Evolutionary conservation across 352 stramenopile genomes (phyloP).

Genomic region (Achlya hypogyna): DNA sequence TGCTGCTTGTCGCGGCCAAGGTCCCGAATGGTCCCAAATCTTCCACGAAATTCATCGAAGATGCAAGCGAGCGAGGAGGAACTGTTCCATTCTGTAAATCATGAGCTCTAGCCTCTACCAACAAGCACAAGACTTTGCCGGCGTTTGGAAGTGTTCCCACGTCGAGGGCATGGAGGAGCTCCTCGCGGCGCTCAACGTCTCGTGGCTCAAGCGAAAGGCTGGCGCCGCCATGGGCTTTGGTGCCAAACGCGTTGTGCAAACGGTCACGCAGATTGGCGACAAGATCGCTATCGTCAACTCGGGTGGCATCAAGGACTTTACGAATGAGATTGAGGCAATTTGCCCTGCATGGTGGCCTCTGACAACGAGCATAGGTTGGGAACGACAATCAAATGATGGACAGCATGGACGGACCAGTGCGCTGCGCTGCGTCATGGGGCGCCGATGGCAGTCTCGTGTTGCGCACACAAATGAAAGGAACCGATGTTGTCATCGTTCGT

Average conservation of each 20-base stretch:
- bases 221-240: neutral
- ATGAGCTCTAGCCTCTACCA: too few relatives aligned
- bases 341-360: neutral
- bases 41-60: too few relatives aligned
- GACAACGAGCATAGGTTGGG: neutral
- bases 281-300: neutral
- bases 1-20: too few relatives aligned
- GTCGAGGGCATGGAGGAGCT: neutral
- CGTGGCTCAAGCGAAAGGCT: neutral
- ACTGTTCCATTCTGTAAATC: too few relatives aligned
- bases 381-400: neutral
- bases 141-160: neutral
- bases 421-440: neutral
- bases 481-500: neutral
- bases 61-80: too few relatives aligned
- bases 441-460: neutral
- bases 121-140: neutral
- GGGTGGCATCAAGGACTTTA: neutral
- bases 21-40: too few relatives aligned
- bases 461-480: neutral
- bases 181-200: neutral
- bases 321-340: neutral
- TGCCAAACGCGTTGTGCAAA: neutral
- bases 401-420: neutral
- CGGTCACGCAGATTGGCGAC: neutral